phyloP scores from a whole-genome alignment of 148 eudicot genomes.

The Rhododendron williamsianum region DNA sequence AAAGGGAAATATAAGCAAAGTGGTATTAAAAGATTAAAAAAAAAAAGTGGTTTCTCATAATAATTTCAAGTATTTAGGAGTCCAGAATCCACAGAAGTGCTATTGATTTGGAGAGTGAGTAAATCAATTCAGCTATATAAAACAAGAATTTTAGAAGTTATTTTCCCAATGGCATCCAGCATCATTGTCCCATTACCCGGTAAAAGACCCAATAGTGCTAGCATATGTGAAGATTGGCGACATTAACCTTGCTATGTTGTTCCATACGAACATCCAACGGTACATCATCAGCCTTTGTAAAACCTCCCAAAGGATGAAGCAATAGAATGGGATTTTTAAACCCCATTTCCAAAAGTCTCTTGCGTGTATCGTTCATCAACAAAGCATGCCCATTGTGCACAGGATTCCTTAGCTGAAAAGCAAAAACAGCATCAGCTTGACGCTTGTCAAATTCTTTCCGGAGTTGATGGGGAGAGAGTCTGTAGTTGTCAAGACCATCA shows the following conservation, averaged over 20 bases:
- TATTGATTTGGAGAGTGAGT: neutral
- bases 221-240: neutral
- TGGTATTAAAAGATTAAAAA: neutral
- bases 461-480: slow-evolving; percentile 72
- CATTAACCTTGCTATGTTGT: slow-evolving; percentile 81
- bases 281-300: slow-evolving; percentile 90
- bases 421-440: slow-evolving; percentile 88
- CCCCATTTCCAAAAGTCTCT: slow-evolving; percentile 87
- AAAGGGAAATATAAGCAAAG: neutral
- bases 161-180: neutral
- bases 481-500: slow-evolving; percentile 75
- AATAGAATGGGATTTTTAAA: slow-evolving; percentile 74
- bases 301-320: slow-evolving; percentile 91
- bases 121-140: neutral
- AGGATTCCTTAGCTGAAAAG: slow-evolving; percentile 95
- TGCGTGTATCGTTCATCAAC: slow-evolving; percentile 86
- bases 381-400: slow-evolving; percentile 95
- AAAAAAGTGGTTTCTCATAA: neutral
- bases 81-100: neutral
- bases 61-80: neutral
- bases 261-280: slow-evolving; percentile 89
- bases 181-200: neutral
- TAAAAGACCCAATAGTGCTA: neutral
- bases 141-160: neutral
- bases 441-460: slow-evolving; percentile 66